Conservation (phyloP, 495 filamentous ascomycete genomes). For the Daldinia decipiens region DNA sequence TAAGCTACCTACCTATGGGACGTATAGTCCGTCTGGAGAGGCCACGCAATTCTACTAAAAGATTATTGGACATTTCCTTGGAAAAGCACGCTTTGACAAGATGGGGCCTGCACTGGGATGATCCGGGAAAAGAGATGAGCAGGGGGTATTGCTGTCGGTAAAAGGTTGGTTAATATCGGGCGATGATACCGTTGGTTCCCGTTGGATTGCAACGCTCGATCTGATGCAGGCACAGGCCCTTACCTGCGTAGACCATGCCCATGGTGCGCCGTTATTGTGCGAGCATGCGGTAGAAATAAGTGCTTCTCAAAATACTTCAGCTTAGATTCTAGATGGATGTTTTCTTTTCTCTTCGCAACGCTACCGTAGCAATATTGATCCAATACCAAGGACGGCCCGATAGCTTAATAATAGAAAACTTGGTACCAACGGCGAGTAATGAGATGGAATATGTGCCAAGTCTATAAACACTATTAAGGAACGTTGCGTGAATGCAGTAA, state of each 20-base stretch:
- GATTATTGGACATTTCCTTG: conserved; percentile 24
- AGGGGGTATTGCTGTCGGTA: conserved; percentile 38
- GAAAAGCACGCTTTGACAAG: conserved; percentile 9
- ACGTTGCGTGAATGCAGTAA: conserved; percentile 2
- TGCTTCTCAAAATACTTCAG: conserved; percentile 4
- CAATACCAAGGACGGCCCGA: conserved; percentile 20
- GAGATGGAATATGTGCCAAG: conserved; percentile 3
- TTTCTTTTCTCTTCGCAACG: conserved; percentile 5
- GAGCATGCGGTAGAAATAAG: conserved; percentile 19
- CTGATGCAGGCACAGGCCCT: conserved; percentile 38
- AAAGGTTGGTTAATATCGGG: conserved; percentile 37
- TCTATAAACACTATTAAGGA: background rate
- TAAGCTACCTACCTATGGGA: conserved; percentile 18
- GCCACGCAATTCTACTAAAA: conserved; percentile 34
- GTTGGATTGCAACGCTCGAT: conserved; percentile 40
- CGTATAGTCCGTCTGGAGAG: conserved; percentile 19
- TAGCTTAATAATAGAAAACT: conserved; percentile 6
- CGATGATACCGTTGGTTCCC: conserved; percentile 41
- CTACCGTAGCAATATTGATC: conserved; percentile 17
- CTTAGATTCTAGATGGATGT: conserved; percentile 20
- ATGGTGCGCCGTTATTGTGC: conserved; percentile 25
- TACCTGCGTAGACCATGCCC: conserved; percentile 17
- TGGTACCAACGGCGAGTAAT: background rate
- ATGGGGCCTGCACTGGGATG: conserved; percentile 34
- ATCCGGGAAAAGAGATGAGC: conserved; percentile 36